A percentile compares a stretch with the other conserved stretches of the same genome.
Evolutionary conservation across 805 yeast species (phyloP).

Genomic region (Grigorovia yakushimaensis): DNA sequence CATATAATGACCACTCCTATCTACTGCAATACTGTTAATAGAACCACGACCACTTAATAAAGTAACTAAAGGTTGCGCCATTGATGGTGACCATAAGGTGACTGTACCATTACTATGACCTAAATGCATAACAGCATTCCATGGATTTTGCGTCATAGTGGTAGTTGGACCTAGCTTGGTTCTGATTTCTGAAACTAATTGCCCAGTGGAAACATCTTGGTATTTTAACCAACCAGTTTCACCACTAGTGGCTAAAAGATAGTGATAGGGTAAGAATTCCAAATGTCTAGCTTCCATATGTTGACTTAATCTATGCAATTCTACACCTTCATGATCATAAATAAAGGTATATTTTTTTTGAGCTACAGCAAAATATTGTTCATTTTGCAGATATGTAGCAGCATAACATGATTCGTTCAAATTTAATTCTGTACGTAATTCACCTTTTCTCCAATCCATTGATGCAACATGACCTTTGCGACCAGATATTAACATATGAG

Average conservation of each 20-base stretch:
- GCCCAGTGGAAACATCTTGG: conserved; percentile 94
- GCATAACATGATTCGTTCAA: conserved; percentile 85
- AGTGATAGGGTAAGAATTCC: conserved; percentile 90
- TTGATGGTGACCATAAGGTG: conserved; percentile 85
- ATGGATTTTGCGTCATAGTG: conserved; percentile 82
- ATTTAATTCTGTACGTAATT: conserved; percentile 68
- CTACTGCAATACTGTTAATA: conserved; percentile 72
- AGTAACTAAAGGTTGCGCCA: conserved; percentile 77
- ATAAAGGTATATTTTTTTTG: conserved; percentile 91
- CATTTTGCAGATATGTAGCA: conserved; percentile 83
- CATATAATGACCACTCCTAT: conserved; percentile 90
- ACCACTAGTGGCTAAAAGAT: conserved; percentile 78
- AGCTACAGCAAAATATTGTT: conserved; percentile 92
- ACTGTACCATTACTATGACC: conserved; percentile 93
- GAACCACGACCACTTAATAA: conserved; percentile 80
- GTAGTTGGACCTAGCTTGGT: conserved; percentile 88
- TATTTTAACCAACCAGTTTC: conserved; percentile 80
- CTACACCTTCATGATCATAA: conserved; percentile 85
- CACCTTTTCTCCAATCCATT: conserved; percentile 90
- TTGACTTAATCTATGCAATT: conserved; percentile 81
- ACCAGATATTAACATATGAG: conserved; percentile 78
- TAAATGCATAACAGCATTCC: conserved; percentile 89
- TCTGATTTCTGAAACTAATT: conserved; percentile 67
- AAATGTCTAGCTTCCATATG: conserved; percentile 77
- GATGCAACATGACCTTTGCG: conserved; percentile 91